These are phyloP conservation scores for Mallotus repandus DNA, from an alignment of 441 rosid species.

Conservation along the genomic window DNA sequence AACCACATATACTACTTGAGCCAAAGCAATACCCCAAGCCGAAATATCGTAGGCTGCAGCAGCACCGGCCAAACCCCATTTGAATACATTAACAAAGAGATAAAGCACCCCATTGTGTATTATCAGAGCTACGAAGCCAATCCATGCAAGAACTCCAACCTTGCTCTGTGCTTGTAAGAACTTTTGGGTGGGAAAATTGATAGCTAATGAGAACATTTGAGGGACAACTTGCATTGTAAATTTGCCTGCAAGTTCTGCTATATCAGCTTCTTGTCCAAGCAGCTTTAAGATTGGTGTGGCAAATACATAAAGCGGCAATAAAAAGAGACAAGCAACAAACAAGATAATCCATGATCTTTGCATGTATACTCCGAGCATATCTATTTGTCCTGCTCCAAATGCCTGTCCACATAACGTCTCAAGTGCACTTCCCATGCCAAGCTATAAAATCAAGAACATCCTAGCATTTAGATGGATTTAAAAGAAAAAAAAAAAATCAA, in stretches of 20 bases:
- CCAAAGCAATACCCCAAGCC: conserved; percentile 61
- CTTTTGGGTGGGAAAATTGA: conserved; percentile 77
- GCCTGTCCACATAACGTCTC: conserved; percentile 81
- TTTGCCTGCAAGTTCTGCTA: conserved; percentile 52
- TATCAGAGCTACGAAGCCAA: conserved; percentile 57
- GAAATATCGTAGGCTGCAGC: conserved; percentile 69
- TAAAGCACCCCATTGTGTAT: conserved; percentile 44
- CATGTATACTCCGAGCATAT: conserved; percentile 75
- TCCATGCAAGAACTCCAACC: conserved; percentile 73
- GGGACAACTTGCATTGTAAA: conserved; percentile 74
- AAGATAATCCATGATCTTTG: conserved; percentile 85
- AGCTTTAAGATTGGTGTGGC: conserved; percentile 68
- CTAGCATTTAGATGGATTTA: not conserved
- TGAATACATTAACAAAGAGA: conserved; percentile 54
- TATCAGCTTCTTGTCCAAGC: conserved; percentile 57
- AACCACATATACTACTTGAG: conserved; percentile 68
- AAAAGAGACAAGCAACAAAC: conserved; percentile 46
- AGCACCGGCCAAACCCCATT: conserved; percentile 75
- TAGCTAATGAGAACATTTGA: conserved; percentile 78
- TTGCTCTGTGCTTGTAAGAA: conserved; percentile 85
- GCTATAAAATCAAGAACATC: conserved; percentile 32
- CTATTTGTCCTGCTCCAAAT: conserved; percentile 67
- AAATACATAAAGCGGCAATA: conserved; percentile 64
- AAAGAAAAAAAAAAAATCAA: not conserved
- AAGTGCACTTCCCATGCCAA: conserved; percentile 79